Base-by-base conservation (phyloP, 1,139 yeast species). In the Debaryomyces sp. region DNA sequence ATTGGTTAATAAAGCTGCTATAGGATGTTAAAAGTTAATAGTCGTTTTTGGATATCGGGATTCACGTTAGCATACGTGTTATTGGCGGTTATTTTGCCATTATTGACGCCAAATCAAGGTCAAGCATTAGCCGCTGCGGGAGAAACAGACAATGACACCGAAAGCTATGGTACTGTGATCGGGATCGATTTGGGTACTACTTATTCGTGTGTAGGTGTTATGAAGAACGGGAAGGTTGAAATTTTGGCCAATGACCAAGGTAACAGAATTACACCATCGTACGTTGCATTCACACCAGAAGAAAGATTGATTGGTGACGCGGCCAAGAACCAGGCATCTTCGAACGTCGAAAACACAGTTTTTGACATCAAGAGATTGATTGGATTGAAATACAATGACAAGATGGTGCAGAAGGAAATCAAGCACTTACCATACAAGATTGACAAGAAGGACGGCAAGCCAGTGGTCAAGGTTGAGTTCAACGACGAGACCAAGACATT, bases 241-340 rank as follows among this genome's bases (percentile, higher is more conserved):
- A 90, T 90, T 60, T 76, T 90, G 63, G 96, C 97, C 60, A 90
- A 90, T 68, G 97, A 90, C 70, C 97, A 90, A 77, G 97, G 97
- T 76, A 89, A 89, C 76, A 86, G 97, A 78, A 90, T 89, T 62
- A 90, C 97, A 44, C 96, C 97, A 35, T 88, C 96, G 1, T 89
- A 85, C 66, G 96, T 89, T 52, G 92, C 96, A 15, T 89, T 89
- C 70, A 86, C 89, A 43, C 87, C 82, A 44, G 89, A 86, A 42
- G 96, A 89, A 75, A 85, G 96, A 71, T 81, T 90, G 57, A 92
- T 90, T 56, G 97, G 97, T 67, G 97, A 90, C 66, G 94, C 97
- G 37, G 96, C 96, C 45, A 90, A 90, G 80, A 90, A 89, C 75
- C 96, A 90, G 75, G 95, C 94, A 49, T 85, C 96, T 29, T 78